Percentiles rank a stretch among this genome's conserved stretches.
Evolutionary conservation across 202 grass and related monocot species (phyloP).

Genomic region (Digitaria exilis): DNA sequence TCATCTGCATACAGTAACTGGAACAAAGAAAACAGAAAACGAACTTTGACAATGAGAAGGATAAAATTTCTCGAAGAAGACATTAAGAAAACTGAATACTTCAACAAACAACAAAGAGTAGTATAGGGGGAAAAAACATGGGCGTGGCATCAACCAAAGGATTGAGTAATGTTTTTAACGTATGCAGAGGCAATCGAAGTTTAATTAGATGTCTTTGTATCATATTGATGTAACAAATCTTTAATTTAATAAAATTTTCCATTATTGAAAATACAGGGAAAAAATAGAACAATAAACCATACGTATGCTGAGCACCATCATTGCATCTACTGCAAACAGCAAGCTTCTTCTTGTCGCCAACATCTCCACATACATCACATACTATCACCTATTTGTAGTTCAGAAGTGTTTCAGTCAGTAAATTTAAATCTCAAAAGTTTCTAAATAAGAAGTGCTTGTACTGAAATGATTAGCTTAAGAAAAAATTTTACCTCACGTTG

Average conservation of each 20-base stretch:
- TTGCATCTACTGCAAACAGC: constrained; percentile 63
- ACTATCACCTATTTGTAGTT: constrained; percentile 49
- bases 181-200: too few relatives aligned
- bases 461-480: too few relatives aligned
- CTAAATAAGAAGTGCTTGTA: too few relatives aligned
- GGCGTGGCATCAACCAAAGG: too few relatives aligned
- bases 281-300: constrained; percentile 30
- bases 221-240: too few relatives aligned
- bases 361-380: constrained; percentile 76
- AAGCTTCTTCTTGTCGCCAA: constrained; percentile 59
- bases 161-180: too few relatives aligned
- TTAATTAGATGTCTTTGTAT: too few relatives aligned
- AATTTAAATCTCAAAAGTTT: not conserved
- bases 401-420: not conserved
- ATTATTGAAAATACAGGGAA: too few relatives aligned
- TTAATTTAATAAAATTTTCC: too few relatives aligned
- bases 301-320: constrained; percentile 78
- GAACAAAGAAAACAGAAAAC: constrained; percentile 26
- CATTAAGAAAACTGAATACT: constrained; percentile 14
- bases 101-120: not conserved
- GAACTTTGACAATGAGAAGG: not conserved
- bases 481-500: not conserved
- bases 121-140: not conserved
- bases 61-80: not conserved
- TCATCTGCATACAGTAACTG: constrained; percentile 79